Evolutionary conservation across 2,329 filamentous ascomycete genomes (phyloP).

Genomic region (Xylaria sp.): DNA sequence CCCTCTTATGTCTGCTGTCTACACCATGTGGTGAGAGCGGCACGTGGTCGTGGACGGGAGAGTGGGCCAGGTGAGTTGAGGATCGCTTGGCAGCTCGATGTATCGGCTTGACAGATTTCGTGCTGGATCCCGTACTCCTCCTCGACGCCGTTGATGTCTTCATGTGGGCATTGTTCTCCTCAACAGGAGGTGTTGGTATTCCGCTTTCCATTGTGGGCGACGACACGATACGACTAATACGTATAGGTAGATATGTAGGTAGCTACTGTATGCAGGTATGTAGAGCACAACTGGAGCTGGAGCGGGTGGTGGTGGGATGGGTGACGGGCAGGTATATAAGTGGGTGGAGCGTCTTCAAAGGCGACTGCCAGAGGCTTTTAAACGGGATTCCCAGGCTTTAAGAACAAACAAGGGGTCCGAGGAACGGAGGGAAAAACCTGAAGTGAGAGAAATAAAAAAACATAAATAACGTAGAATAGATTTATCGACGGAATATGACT

Average conservation of each 20-base stretch:
- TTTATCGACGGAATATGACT: conserved; percentile 30
- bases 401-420: conserved; percentile 7
- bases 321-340: conserved; percentile 20
- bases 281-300: background rate
- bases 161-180: conserved; percentile 37
- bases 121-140: conserved; percentile 40
- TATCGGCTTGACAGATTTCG: conserved; percentile 53
- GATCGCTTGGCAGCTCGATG: conserved; percentile 57
- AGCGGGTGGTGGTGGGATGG: conserved; percentile 2
- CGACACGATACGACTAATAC: conserved; percentile 26
- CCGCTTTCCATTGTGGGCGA: conserved; percentile 51
- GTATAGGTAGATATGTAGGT: no score
- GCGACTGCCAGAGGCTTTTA: conserved; percentile 12
- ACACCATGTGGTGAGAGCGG: conserved; percentile 43
- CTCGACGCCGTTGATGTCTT: conserved; percentile 29
- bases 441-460: conserved; percentile 12
- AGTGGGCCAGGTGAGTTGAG: conserved; percentile 42
- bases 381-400: conserved; percentile 9
- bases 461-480: conserved; percentile 27
- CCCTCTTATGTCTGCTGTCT: conserved; percentile 64
- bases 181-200: conserved; percentile 57
- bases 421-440: conserved; percentile 3
- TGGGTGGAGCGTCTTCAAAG: conserved; percentile 8
- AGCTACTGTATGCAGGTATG: no score
- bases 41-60: conserved; percentile 43